Percentiles rank a stretch among this genome's conserved stretches.
Evolutionary conservation across 208 protist genomes (phyloP).

Genomic region (Crithidia acanthocephali): DNA sequence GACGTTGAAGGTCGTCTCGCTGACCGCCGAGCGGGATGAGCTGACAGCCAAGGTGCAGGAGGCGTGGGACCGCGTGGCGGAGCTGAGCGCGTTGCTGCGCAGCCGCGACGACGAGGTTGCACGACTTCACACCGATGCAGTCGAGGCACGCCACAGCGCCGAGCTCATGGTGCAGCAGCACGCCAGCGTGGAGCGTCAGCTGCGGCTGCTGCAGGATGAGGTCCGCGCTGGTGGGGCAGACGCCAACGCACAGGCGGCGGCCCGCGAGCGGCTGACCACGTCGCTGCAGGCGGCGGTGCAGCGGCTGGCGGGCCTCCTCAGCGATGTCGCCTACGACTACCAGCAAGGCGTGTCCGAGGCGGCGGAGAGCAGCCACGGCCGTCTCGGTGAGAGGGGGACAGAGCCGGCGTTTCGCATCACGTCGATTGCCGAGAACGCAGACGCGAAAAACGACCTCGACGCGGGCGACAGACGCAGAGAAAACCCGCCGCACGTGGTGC

Average conservation of each 20-base stretch:
- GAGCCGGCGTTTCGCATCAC: constrained; percentile 1
- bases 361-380: not conserved
- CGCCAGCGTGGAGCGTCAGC: constrained; percentile 11
- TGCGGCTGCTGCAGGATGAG: constrained; percentile 13
- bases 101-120: constrained; percentile 31
- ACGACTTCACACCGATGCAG: constrained; percentile 33
- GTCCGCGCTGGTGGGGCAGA: not conserved
- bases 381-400: not conserved
- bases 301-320: constrained; percentile 22
- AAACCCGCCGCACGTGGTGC: constrained; percentile 19
- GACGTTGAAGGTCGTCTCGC: constrained; percentile 36
- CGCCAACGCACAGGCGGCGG: not conserved
- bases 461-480: not conserved
- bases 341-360: constrained; percentile 12
- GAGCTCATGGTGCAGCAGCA: constrained; percentile 34
- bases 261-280: constrained; percentile 11
- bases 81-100: constrained; percentile 32
- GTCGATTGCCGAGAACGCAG: not conserved
- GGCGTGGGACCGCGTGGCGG: constrained; percentile 60
- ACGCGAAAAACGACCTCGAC: not conserved
- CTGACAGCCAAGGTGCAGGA: constrained; percentile 58
- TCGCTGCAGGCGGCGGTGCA: constrained; percentile 14
- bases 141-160: not conserved
- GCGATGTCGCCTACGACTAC: constrained; percentile 28
- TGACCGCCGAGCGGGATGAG: constrained; percentile 70